Base-by-base conservation (phyloP, 768 basidiomycete genomes). In the Cystofilobasidium ferigula region DNA sequence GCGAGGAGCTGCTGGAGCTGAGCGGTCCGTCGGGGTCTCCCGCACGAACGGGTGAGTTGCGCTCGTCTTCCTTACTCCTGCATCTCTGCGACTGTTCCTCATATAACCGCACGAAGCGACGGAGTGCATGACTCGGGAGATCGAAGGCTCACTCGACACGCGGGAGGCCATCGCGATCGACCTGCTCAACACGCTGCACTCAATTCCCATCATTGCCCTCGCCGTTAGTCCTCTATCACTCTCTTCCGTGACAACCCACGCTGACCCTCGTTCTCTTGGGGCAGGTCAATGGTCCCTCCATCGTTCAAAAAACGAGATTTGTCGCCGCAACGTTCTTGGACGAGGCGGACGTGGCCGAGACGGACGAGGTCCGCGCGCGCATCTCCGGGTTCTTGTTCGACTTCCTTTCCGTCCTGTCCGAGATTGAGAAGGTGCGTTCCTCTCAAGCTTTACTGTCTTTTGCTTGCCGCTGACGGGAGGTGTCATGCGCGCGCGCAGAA, bases 311-410 rank as follows among this genome's bases (percentile, higher is more conserved):
- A 81, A 89, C 93, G 69, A 85, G 91, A 65, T 93, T 90, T 74
- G 89, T 93, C 42, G 91, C 91, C 20, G 92, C 89, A 16, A 90
- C 89, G 86, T 84, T 38, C 89, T 88, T 88, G 73, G 76, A 86
- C 62, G 59, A 40, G 34, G 24, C 57, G 48, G 30, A 45, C 38
- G 22, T 26, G n/a, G n/a, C 63, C 38, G 38, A 24, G 26, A 51
- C 53, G 62, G 59, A 34, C 60, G 32, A n/a, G 35, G 56, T 26
- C 47, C 69, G 54, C 32, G 38, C 35, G 71, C 56, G 71, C 26
- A 56, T 70, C 36, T 67, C 57, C 63, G 54, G 69, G 66, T 51
- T 59, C 61, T 32, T 45, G 28, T 54, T 88, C 88, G 90, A 93
- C 78, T 94, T 94, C 77, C 78, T 93, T 32, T 88, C 86, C 60